These are phyloP conservation scores for Aspergillus fijiensis DNA, from an alignment of 2,329 filamentous ascomycete species.

Conservation along the genomic window DNA sequence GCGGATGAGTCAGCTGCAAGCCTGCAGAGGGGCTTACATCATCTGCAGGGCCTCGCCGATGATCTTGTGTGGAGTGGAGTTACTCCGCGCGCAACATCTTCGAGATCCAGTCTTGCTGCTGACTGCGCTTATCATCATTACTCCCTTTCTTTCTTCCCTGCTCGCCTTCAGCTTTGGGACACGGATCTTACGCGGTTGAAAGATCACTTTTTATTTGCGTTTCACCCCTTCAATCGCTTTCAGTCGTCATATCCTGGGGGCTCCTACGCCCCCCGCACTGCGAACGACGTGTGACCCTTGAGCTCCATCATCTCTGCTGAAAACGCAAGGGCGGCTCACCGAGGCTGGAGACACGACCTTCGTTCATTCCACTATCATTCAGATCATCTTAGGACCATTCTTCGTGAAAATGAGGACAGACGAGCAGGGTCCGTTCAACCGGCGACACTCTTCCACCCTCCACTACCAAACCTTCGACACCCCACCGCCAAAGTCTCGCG, in stretches of 20 bases:
- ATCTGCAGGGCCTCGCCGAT: constrained; percentile 6
- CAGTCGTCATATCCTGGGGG: constrained; percentile 6
- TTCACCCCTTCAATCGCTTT: background rate
- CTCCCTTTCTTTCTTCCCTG: background rate
- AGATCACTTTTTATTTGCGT: background rate
- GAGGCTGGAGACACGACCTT: background rate
- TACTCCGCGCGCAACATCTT: background rate
- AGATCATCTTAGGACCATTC: background rate
- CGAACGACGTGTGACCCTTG: constrained; percentile 8
- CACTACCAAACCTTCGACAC: constrained; percentile 52
- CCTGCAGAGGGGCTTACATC: constrained; percentile 7
- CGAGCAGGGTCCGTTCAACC: constrained; percentile 33
- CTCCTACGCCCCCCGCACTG: constrained; percentile 9
- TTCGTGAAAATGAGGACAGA: constrained; percentile 27
- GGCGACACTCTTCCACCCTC: constrained; percentile 45
- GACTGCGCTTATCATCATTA: constrained; percentile 3
- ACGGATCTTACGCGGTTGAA: background rate
- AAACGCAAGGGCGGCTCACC: background rate
- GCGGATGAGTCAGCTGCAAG: constrained; percentile 3
- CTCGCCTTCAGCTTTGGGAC: background rate
- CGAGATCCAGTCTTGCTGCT: background rate
- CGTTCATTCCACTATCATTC: background rate
- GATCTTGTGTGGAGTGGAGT: background rate
- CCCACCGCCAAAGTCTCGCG: constrained; percentile 48
- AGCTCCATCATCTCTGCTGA: background rate